phyloP scores from a whole-genome alignment of 2,329 filamentous ascomycete genomes.

The Dichotomopilus funicola region DNA sequence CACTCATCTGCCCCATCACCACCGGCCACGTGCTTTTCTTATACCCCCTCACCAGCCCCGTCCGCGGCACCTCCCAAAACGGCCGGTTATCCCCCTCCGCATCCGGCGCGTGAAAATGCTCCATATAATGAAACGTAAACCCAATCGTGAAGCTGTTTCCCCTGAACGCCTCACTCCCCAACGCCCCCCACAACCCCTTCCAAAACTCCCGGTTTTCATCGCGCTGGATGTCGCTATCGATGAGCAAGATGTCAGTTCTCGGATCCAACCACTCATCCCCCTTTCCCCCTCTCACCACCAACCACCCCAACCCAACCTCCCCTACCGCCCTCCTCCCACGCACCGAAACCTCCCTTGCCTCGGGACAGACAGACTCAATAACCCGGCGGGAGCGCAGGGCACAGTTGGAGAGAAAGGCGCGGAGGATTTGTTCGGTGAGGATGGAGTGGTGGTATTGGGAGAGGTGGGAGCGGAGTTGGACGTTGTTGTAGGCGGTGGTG shows the following conservation, averaged over 20 bases:
- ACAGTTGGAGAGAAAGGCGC: too few relatives aligned
- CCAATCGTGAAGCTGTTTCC: too few relatives aligned
- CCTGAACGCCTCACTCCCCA: not conserved
- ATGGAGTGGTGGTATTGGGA: not conserved
- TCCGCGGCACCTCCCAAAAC: too few relatives aligned
- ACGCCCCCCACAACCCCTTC: not conserved
- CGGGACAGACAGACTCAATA: too few relatives aligned
- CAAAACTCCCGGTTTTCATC: not conserved
- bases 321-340: too few relatives aligned
- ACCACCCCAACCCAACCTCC: not conserved
- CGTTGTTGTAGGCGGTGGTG: not conserved
- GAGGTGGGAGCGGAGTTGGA: not conserved
- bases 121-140: too few relatives aligned
- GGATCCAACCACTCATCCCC: not conserved
- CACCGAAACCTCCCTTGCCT: too few relatives aligned
- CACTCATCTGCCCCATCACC: not conserved
- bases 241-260: slow-evolving; percentile 5
- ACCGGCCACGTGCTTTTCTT: not conserved
- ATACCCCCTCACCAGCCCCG: not conserved
- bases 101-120: too few relatives aligned
- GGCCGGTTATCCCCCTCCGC: too few relatives aligned
- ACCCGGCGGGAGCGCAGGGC: too few relatives aligned
- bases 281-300: not conserved
- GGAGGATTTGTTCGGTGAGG: not conserved
- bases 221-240: not conserved